A percentile compares a stretch with the other conserved stretches of the same genome.
Conservation (phyloP, 2,329 filamentous ascomycete species). For the Penicillium digitatum region DNA sequence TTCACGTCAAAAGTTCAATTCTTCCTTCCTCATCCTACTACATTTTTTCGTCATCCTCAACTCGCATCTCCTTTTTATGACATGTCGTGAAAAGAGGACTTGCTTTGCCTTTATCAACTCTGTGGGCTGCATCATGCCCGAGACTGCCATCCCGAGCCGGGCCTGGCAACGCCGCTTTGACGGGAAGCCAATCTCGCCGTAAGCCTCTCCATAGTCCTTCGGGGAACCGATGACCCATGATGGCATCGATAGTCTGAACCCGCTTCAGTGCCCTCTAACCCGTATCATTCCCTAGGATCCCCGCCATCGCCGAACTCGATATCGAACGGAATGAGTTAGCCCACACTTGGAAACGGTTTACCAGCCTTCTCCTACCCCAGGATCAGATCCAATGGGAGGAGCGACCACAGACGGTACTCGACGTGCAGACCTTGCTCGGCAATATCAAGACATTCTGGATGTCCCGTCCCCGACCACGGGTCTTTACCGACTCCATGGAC, state of each 20-base stretch:
- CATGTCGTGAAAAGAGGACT: constrained; percentile 15
- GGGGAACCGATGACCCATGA: not conserved
- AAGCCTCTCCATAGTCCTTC: constrained; percentile 6
- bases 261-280: not conserved
- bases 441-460: constrained; percentile 29
- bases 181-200: constrained; percentile 29
- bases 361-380: constrained; percentile 26
- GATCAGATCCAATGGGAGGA: constrained; percentile 30
- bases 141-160: constrained; percentile 3
- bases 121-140: constrained; percentile 21
- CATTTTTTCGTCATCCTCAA: constrained; percentile 8
- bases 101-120: not conserved
- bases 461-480: constrained; percentile 24
- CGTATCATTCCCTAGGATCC: constrained; percentile 18
- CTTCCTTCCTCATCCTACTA: constrained; percentile 5
- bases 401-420: constrained; percentile 27
- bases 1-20: constrained; percentile 7
- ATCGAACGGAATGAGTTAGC: constrained; percentile 39
- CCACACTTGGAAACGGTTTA: constrained; percentile 36
- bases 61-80: constrained; percentile 8
- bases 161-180: constrained; percentile 30
- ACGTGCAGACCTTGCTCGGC: constrained; percentile 29
- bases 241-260: not conserved
- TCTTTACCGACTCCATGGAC: constrained; percentile 26
- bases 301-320: constrained; percentile 35